Percentiles rank a stretch among this genome's conserved stretches.
Evolutionary conservation across 1,284 basidiomycete genomes (phyloP).

Genomic region (Sporisorium graminicola): DNA sequence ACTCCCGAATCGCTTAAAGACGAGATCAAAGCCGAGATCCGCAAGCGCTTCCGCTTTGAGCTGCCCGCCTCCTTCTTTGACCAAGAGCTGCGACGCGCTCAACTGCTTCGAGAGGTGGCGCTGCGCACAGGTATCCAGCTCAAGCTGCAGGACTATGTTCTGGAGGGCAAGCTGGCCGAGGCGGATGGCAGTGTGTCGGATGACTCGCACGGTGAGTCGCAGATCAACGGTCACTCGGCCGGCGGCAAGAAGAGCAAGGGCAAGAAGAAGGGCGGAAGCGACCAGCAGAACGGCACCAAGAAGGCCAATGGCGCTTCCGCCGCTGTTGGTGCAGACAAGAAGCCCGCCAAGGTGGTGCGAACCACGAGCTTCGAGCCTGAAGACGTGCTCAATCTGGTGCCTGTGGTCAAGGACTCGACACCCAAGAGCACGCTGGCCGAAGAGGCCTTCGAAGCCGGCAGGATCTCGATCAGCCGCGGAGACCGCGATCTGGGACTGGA

Average conservation of each 20-base stretch:
- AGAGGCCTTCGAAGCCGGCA: slow-evolving; percentile 74
- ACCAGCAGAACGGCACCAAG: slow-evolving; percentile 45
- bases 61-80: slow-evolving; percentile 71
- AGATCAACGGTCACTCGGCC: slow-evolving; percentile 43
- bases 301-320: slow-evolving; percentile 29
- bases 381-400: slow-evolving; percentile 74
- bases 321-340: slow-evolving; percentile 24
- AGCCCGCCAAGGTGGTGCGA: slow-evolving; percentile 45
- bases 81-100: slow-evolving; percentile 68
- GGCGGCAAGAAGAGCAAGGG: slow-evolving; percentile 49
- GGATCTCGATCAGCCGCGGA: slow-evolving; percentile 73
- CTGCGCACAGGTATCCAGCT: slow-evolving; percentile 74
- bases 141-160: slow-evolving; percentile 72
- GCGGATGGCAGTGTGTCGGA: slow-evolving; percentile 29
- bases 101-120: slow-evolving; percentile 74
- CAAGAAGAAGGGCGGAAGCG: slow-evolving; percentile 40
- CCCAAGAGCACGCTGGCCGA: slow-evolving; percentile 73
- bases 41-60: slow-evolving; percentile 73
- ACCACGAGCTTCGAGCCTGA: slow-evolving; percentile 72
- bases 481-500: slow-evolving; percentile 73
- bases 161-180: slow-evolving; percentile 61
- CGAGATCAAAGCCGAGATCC: slow-evolving; percentile 71
- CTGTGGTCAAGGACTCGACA: slow-evolving; percentile 73
- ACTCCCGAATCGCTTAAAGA: slow-evolving; percentile 72
- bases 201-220: slow-evolving; percentile 68